phyloP scores from a whole-genome alignment of 1,139 yeast genomes.

The Yamadazyma mexicana region DNA sequence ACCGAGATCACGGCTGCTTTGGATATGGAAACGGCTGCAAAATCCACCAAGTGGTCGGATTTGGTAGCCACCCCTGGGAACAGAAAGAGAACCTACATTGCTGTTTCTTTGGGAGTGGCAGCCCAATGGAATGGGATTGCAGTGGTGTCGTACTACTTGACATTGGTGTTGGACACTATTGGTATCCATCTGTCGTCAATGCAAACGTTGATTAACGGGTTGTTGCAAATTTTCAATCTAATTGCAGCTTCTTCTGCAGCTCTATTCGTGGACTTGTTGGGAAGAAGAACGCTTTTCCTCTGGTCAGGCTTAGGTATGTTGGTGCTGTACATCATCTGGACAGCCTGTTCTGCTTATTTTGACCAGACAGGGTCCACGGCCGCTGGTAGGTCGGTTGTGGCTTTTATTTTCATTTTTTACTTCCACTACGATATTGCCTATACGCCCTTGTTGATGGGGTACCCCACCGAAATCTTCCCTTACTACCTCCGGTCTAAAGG shows the following conservation, averaged over 20 bases:
- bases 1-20: slow-evolving; percentile 10
- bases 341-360: slow-evolving; percentile 9
- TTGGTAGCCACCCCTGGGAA: slow-evolving; percentile 17
- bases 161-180: slow-evolving; percentile 40
- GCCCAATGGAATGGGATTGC: slow-evolving; percentile 21
- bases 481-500: slow-evolving; percentile 26
- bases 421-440: slow-evolving; percentile 44
- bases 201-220: slow-evolving; percentile 18
- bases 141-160: slow-evolving; percentile 36
- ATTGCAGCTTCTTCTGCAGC: slow-evolving; percentile 17
- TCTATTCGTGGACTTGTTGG: slow-evolving; percentile 49
- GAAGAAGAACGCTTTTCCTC: slow-evolving; percentile 48
- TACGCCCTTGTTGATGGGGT: slow-evolving; percentile 48
- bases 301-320: slow-evolving; percentile 28
- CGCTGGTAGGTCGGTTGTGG: slow-evolving; percentile 53
- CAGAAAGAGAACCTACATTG: slow-evolving; percentile 16
- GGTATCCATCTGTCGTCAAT: slow-evolving; percentile 34
- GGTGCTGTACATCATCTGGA: slow-evolving; percentile 46
- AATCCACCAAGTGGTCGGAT: slow-evolving; percentile 14
- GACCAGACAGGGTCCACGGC: slow-evolving; percentile 16
- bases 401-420: slow-evolving; percentile 49
- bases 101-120: slow-evolving; percentile 16
- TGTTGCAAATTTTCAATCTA: slow-evolving; percentile 14
- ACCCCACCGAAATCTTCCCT: slow-evolving; percentile 37
- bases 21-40: slow-evolving; percentile 11